Evolutionary conservation across 2,329 filamentous ascomycete species (phyloP).

Genomic region (Penicillium sumatraense): DNA sequence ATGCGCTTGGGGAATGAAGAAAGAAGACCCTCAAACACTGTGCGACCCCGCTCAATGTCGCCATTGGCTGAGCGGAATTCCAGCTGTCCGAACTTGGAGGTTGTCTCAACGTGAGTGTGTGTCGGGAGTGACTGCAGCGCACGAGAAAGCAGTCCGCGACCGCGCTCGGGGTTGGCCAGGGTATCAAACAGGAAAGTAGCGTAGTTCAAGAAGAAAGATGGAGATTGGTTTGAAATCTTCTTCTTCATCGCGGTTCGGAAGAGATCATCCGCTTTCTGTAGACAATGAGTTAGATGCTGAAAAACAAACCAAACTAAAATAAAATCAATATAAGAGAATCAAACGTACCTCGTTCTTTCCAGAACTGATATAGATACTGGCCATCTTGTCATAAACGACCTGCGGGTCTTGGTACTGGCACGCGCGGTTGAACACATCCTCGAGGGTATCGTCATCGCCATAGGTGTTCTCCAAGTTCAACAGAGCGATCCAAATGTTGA

Average conservation of each 20-base stretch:
- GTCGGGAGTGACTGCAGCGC: constrained; percentile 81
- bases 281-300: constrained; percentile 33
- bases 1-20: constrained; percentile 84
- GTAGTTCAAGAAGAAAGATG: constrained; percentile 91
- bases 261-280: constrained; percentile 81
- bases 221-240: constrained; percentile 75
- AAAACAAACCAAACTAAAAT: too few species aligned
- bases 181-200: constrained; percentile 87
- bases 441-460: constrained; percentile 78
- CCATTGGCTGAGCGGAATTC: constrained; percentile 86
- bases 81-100: constrained; percentile 85
- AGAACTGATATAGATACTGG: constrained; percentile 93
- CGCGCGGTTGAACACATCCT: constrained; percentile 86
- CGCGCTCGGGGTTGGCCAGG: constrained; percentile 70
- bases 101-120: constrained; percentile 72
- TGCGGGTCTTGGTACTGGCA: constrained; percentile 93
- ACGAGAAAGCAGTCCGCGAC: constrained; percentile 76
- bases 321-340: not conserved
- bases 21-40: constrained; percentile 88
- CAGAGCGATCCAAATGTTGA: constrained; percentile 93
- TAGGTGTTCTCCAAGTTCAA: constrained; percentile 94
- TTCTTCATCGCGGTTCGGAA: constrained; percentile 89
- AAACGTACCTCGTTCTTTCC: constrained; percentile 76
- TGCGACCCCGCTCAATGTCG: constrained; percentile 87
- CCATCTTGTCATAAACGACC: constrained; percentile 85